Percentiles rank a stretch among this genome's conserved stretches.
Evolutionary conservation across 768 basidiomycete genomes (phyloP).

Genomic region (Mycena chlorophos): DNA sequence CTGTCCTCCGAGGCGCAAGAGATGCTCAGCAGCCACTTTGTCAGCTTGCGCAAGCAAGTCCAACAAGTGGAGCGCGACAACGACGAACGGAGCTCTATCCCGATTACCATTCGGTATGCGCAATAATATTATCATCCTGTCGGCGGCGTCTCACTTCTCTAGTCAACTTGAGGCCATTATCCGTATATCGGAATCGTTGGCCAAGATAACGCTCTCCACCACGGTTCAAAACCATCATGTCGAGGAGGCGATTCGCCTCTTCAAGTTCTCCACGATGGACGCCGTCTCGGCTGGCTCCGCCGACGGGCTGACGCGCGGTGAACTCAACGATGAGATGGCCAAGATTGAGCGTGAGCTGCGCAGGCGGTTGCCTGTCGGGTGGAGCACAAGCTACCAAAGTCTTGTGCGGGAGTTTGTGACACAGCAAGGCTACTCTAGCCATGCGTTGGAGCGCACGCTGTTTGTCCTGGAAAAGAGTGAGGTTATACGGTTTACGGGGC

Average conservation of each 20-base stretch:
- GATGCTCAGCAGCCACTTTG: conserved; percentile 95
- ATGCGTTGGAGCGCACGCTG: conserved; percentile 88
- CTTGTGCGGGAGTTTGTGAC: conserved; percentile 91
- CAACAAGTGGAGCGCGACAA: conserved; percentile 96
- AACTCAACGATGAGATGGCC: conserved; percentile 90
- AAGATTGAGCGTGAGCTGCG: conserved; percentile 86
- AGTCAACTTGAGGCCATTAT: conserved; percentile 98
- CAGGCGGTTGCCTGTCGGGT: conserved; percentile 85
- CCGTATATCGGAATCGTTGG: conserved; percentile 95
- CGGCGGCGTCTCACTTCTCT: conserved; percentile 8
- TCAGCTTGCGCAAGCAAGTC: conserved; percentile 88
- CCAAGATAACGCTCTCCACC: conserved; percentile 88
- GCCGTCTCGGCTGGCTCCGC: conserved; percentile 93
- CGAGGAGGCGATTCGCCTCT: conserved; percentile 95
- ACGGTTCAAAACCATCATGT: conserved; percentile 91
- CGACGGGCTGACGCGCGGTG: conserved; percentile 88
- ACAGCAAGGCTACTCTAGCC: conserved; percentile 86
- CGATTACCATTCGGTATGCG: conserved; percentile 90
- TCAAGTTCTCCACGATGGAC: conserved; percentile 99
- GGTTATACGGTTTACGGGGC: conserved; percentile 85
- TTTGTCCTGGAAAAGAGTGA: conserved; percentile 95
- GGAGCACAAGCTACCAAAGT: conserved; percentile 96
- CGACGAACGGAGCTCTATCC: conserved; percentile 96
- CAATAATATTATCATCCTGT: background rate
- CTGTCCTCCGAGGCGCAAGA: conserved; percentile 92